A percentile compares a stretch with the other conserved stretches of the same genome.
Conservation (phyloP, 2,329 filamentous ascomycete genomes). For the Neofusicoccum ribis region DNA sequence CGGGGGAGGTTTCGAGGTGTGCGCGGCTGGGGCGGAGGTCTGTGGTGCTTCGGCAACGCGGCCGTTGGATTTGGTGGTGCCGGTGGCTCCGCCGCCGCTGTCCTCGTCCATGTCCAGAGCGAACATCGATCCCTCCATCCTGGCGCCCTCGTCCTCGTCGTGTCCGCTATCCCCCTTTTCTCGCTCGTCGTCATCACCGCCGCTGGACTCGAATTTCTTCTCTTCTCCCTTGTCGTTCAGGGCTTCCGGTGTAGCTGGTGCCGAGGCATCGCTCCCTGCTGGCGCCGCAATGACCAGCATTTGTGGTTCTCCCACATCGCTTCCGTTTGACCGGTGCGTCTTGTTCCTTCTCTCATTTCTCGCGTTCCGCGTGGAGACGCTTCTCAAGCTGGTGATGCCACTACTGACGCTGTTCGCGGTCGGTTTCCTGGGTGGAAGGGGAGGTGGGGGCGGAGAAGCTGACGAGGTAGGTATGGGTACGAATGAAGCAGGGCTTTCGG, state of each 20-base stretch:
- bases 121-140: slow-evolving; percentile 1
- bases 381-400: too few relatives aligned
- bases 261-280: not conserved
- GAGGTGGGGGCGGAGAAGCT: slow-evolving; percentile 26
- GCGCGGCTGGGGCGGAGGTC: too few relatives aligned
- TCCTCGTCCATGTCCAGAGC: slow-evolving; percentile 9
- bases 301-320: not conserved
- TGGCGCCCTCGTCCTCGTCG: not conserved
- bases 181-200: not conserved
- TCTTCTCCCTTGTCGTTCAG: not conserved
- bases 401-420: not conserved
- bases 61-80: too few relatives aligned
- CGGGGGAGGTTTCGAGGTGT: too few relatives aligned
- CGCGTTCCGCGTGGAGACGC: not conserved
- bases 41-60: too few relatives aligned
- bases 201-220: not conserved
- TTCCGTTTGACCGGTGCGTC: not conserved
- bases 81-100: not conserved
- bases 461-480: slow-evolving; percentile 26
- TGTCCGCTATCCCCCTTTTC: not conserved
- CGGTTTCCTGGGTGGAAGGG: not conserved
- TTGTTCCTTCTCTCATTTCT: not conserved
- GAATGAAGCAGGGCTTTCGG: too few relatives aligned
- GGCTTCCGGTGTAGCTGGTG: slow-evolving; percentile 2
- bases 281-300: slow-evolving; percentile 1